Evolutionary conservation across 2,329 filamentous ascomycete genomes (phyloP).

Genomic region (Epicoccum nigrum): DNA sequence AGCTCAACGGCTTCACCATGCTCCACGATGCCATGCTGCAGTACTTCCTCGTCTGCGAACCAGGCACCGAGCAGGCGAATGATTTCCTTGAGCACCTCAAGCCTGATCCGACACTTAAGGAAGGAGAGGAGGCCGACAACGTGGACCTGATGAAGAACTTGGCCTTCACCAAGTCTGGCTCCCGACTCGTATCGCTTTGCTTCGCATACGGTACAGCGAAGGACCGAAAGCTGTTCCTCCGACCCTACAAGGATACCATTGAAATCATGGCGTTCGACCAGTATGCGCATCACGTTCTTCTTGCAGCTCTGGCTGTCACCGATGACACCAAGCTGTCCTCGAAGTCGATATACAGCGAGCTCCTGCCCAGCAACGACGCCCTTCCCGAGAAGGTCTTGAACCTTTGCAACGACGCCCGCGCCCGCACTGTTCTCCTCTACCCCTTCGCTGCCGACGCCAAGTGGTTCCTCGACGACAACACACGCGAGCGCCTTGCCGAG

Average conservation of each 20-base stretch:
- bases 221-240: constrained; percentile 87
- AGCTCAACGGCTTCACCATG: constrained; percentile 95
- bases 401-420: constrained; percentile 69
- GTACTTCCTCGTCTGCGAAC: constrained; percentile 82
- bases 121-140: constrained; percentile 57
- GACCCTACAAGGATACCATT: constrained; percentile 87
- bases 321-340: constrained; percentile 90
- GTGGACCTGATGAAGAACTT: constrained; percentile 87
- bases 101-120: constrained; percentile 76
- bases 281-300: constrained; percentile 78
- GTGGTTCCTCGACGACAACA: constrained; percentile 66
- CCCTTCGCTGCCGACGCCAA: constrained; percentile 71
- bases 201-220: constrained; percentile 88
- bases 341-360: constrained; percentile 85
- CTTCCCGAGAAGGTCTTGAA: constrained; percentile 69
- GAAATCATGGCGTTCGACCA: constrained; percentile 82
- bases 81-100: constrained; percentile 92
- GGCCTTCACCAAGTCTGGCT: constrained; percentile 90
- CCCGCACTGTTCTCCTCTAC: constrained; percentile 74
- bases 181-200: constrained; percentile 78
- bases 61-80: constrained; percentile 78
- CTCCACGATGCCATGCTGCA: constrained; percentile 98
- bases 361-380: constrained; percentile 64
- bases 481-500: constrained; percentile 75
- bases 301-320: constrained; percentile 87